Conservation (phyloP, 2,329 filamentous ascomycete genomes). For the Tolypocladium ophioglossoides region DNA sequence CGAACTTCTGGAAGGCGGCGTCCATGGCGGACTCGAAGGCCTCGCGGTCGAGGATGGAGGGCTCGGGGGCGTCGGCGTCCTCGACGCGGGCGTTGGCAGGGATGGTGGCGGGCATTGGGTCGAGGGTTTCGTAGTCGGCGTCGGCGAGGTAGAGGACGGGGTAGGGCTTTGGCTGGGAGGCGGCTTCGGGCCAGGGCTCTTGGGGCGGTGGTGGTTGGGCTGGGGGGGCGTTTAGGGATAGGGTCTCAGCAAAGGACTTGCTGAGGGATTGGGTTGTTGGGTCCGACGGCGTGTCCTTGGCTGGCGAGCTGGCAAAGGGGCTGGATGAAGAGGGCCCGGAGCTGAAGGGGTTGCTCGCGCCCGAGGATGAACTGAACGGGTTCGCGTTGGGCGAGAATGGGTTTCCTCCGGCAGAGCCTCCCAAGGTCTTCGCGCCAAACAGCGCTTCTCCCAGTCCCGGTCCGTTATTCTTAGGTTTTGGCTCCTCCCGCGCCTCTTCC, state of each 20-base stretch:
- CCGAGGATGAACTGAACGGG: slow-evolving; percentile 29
- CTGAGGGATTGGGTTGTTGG: slow-evolving; percentile 28
- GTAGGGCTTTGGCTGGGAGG: slow-evolving; percentile 59
- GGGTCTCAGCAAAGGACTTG: slow-evolving; percentile 61
- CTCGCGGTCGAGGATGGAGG: slow-evolving; percentile 50
- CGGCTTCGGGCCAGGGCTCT: slow-evolving; percentile 65
- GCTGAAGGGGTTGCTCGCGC: slow-evolving; percentile 19
- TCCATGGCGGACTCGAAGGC: slow-evolving; percentile 68
- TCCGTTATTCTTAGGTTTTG: slow-evolving; percentile 22
- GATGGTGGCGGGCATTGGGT: slow-evolving; percentile 41
- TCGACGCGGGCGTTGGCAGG: slow-evolving; percentile 35
- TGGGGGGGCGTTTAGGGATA: slow-evolving; percentile 56
- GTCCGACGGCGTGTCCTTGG: slow-evolving; percentile 22
- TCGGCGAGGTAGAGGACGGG: slow-evolving; percentile 71
- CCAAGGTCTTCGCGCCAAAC: slow-evolving; percentile 52
- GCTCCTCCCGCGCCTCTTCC: slow-evolving; percentile 17
- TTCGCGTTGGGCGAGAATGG: slow-evolving; percentile 48
- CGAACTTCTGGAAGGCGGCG: slow-evolving; percentile 69
- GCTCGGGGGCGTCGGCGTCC: slow-evolving; percentile 27
- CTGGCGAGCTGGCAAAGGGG: slow-evolving; percentile 18
- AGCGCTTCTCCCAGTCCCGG: slow-evolving; percentile 53
- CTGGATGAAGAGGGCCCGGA: slow-evolving; percentile 12
- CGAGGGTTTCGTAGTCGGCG: slow-evolving; percentile 84
- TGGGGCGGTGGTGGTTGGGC: slow-evolving; percentile 24
- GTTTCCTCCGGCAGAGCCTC: slow-evolving; percentile 34